These are phyloP conservation scores for Amanita pallidorosea DNA, from an alignment of 768 basidiomycete genomes.

Conservation along the genomic window DNA sequence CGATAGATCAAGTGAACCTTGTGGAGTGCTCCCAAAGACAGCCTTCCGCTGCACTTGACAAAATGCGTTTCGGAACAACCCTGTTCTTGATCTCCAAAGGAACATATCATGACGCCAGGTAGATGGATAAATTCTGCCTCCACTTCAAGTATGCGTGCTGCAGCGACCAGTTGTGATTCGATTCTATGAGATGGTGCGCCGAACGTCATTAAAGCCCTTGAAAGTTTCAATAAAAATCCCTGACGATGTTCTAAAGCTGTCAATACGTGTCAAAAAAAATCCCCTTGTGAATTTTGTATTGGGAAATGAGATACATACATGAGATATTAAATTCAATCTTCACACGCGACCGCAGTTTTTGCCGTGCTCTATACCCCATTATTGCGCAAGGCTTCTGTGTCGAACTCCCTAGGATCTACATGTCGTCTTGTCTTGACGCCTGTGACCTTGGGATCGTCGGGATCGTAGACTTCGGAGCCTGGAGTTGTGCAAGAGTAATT, in stretches of 20 bases:
- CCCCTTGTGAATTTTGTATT: neutral
- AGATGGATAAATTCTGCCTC: constrained; percentile 88
- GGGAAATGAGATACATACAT: constrained; percentile 27
- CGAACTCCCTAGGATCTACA: constrained; percentile 52
- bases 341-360: constrained; percentile 53
- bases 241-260: constrained; percentile 73
- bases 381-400: constrained; percentile 47
- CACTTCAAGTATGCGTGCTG: constrained; percentile 81
- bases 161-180: constrained; percentile 83
- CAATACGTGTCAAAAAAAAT: constrained; percentile 3
- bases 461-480: constrained; percentile 48
- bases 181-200: constrained; percentile 92
- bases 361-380: constrained; percentile 59
- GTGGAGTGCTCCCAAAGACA: constrained; percentile 79
- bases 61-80: constrained; percentile 86
- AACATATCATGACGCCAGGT: constrained; percentile 73
- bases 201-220: constrained; percentile 81
- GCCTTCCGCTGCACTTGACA: constrained; percentile 64
- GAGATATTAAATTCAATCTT: constrained; percentile 70
- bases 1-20: constrained; percentile 81
- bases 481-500: constrained; percentile 28
- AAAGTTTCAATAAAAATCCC: constrained; percentile 77
- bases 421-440: constrained; percentile 38
- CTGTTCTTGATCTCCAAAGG: constrained; percentile 85
- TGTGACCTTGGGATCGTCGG: constrained; percentile 64